phyloP scores from a whole-genome alignment of 2,329 filamentous ascomycete species.

The Ophiostoma fasciatum region DNA sequence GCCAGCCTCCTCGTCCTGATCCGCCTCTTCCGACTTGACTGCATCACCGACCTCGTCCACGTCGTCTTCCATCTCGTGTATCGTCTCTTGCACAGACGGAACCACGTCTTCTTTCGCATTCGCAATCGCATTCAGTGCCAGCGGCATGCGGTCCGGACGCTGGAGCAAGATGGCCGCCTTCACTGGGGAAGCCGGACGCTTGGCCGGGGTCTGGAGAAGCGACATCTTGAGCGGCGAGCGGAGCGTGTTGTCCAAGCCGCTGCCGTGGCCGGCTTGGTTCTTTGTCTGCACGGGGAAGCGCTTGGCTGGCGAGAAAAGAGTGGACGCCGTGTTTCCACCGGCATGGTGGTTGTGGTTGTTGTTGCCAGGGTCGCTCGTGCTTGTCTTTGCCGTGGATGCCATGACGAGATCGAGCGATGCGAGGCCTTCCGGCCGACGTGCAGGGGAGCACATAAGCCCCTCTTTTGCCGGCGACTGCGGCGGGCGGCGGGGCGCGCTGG shows the following conservation, averaged over 20 bases:
- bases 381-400: conserved; percentile 12
- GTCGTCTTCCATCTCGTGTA: conserved; percentile 8
- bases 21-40: conserved; percentile 2
- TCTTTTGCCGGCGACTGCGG: conserved; percentile 39
- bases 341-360: too few relatives aligned
- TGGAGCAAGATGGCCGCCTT: conserved; percentile 22
- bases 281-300: conserved; percentile 31
- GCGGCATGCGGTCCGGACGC: conserved; percentile 12
- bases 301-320: conserved; percentile 37
- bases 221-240: conserved; percentile 30
- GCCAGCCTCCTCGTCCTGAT: conserved; percentile 1
- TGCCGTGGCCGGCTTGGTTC: conserved; percentile 18
- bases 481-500: conserved; percentile 41
- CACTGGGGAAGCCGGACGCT: conserved; percentile 19
- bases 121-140: neutral
- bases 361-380: neutral
- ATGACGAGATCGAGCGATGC: conserved; percentile 7
- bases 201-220: conserved; percentile 30
- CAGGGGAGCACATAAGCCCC: conserved; percentile 35
- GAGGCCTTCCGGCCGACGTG: conserved; percentile 34
- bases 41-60: conserved; percentile 8
- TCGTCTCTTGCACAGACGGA: too few relatives aligned
- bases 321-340: conserved; percentile 23
- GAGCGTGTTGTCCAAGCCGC: conserved; percentile 14
- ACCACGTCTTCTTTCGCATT: conserved; percentile 5